Evolutionary conservation across 2,329 filamentous ascomycete species (phyloP).

Genomic region (Nigrograna mackinnonii): DNA sequence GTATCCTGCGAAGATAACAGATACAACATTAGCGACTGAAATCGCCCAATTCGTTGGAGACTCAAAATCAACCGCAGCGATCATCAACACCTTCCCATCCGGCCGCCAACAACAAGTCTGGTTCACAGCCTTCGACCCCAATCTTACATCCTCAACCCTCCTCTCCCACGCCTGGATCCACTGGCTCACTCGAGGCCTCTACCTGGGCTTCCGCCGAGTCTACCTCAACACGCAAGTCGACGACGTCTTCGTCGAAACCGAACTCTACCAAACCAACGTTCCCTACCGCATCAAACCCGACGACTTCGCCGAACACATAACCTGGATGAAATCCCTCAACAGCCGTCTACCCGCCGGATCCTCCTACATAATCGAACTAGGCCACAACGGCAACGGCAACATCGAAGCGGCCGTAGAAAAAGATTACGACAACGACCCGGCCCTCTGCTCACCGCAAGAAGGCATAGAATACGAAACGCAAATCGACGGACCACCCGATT

Average conservation of each 20-base stretch:
- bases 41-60: slow-evolving; percentile 55
- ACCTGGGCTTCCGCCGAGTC: slow-evolving; percentile 56
- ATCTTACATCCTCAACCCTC: slow-evolving; percentile 56
- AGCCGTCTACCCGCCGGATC: slow-evolving; percentile 21
- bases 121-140: slow-evolving; percentile 56
- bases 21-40: slow-evolving; percentile 53
- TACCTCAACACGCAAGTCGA: slow-evolving; percentile 62
- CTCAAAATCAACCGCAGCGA: slow-evolving; percentile 49
- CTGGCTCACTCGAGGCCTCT: slow-evolving; percentile 62
- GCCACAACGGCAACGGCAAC: slow-evolving; percentile 33
- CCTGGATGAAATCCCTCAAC: slow-evolving; percentile 27
- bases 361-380: slow-evolving; percentile 24
- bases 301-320: slow-evolving; percentile 22
- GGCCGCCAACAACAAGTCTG: slow-evolving; percentile 62
- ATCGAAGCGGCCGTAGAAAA: slow-evolving; percentile 24
- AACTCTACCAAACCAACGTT: slow-evolving; percentile 43
- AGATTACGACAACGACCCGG: slow-evolving; percentile 19
- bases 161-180: slow-evolving; percentile 64
- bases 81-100: slow-evolving; percentile 58
- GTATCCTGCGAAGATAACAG: slow-evolving; percentile 58
- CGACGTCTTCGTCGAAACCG: slow-evolving; percentile 58
- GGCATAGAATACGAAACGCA: slow-evolving; percentile 36
- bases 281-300: slow-evolving; percentile 49
- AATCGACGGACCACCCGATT: slow-evolving; percentile 47
- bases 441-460: slow-evolving; percentile 29